phyloP scores from a whole-genome alignment of 2,329 filamentous ascomycete genomes.

The Sporothrix variecibatus region DNA sequence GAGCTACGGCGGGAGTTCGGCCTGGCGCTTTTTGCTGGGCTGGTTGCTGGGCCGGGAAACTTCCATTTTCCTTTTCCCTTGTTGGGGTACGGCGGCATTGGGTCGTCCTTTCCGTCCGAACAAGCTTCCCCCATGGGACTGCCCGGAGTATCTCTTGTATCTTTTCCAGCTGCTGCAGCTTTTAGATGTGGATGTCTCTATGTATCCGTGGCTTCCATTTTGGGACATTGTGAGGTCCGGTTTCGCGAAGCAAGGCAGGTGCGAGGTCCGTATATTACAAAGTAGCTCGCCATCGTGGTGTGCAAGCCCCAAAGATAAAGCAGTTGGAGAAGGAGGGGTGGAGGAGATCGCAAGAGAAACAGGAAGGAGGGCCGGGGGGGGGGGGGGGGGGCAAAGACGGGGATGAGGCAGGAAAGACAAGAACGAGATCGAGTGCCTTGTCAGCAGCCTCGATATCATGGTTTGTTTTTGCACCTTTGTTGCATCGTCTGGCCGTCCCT shows the following conservation, averaged over 20 bases:
- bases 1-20: not conserved
- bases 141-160: not conserved
- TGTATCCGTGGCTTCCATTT: not conserved
- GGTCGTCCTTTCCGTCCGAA: conserved; percentile 13
- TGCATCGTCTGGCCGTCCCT: not conserved
- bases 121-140: not conserved
- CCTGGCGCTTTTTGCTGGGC: not conserved
- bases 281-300: not conserved
- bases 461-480: not conserved
- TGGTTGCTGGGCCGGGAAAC: conserved; percentile 15
- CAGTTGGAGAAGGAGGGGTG: not conserved
- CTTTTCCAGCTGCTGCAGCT: not conserved
- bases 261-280: not conserved
- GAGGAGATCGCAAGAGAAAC: not conserved
- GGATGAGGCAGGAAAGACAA: not conserved
- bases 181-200: not conserved
- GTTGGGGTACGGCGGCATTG: conserved; percentile 6
- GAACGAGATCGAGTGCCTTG: not conserved
- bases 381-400: not conserved
- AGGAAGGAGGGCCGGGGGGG: not conserved
- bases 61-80: not conserved
- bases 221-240: not conserved
- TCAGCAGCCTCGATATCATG: not conserved
- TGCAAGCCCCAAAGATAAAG: not conserved
- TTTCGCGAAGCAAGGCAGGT: conserved; percentile 8